These are phyloP conservation scores for Solanum bulbocastanum DNA, from an alignment of 257 asterid genomes.

Conservation along the genomic window DNA sequence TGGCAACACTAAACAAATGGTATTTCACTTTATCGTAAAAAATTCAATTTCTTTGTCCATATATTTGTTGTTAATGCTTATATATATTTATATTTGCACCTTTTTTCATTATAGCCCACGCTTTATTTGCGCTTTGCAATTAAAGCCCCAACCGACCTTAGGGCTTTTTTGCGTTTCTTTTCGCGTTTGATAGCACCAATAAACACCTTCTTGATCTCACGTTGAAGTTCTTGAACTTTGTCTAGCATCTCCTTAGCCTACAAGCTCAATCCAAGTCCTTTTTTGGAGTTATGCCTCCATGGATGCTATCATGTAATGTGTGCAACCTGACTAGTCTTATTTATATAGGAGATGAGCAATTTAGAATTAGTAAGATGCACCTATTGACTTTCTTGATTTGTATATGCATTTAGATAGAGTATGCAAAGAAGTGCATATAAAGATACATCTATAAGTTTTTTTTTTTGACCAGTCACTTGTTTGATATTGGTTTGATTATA, in stretches of 20 bases:
- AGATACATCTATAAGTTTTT: not conserved
- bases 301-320: not conserved
- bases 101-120: not conserved
- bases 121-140: not conserved
- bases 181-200: not conserved
- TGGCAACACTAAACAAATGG: not conserved
- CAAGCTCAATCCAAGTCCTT: not conserved
- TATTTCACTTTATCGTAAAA: not conserved
- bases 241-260: not conserved
- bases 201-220: not conserved
- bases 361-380: not conserved
- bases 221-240: not conserved
- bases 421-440: not conserved
- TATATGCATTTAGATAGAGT: not conserved
- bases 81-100: not conserved
- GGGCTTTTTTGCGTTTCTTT: not conserved
- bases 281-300: not conserved
- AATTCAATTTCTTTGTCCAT: not conserved
- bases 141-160: not conserved
- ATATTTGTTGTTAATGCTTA: not conserved
- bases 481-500: not conserved
- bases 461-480: not conserved
- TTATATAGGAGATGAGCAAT: not conserved
- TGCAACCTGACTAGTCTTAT: not conserved
- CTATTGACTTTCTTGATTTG: not conserved